Percentiles rank a stretch among this genome's conserved stretches.
These are phyloP conservation scores for Thymus mandschuricus DNA, from an alignment of 257 asterid genomes.

Conservation along the genomic window DNA sequence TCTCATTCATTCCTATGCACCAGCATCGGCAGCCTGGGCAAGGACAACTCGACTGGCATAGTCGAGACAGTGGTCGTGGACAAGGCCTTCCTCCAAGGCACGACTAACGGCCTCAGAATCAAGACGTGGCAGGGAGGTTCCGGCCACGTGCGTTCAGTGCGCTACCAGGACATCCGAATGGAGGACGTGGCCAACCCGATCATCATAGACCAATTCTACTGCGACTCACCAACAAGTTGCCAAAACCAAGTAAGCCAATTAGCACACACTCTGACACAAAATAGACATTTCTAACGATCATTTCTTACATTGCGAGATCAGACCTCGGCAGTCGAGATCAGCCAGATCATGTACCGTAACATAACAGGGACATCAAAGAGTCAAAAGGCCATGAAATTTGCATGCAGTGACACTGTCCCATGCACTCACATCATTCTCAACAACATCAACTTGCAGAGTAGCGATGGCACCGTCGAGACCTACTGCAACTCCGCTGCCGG, in stretches of 20 bases:
- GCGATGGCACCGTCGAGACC: constrained; percentile 76
- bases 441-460: constrained; percentile 66
- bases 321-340: constrained; percentile 83
- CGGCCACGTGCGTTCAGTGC: constrained; percentile 67
- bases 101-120: constrained; percentile 91
- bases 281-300: not conserved
- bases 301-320: constrained; percentile 23
- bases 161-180: constrained; percentile 72
- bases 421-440: constrained; percentile 80
- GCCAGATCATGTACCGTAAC: constrained; percentile 74
- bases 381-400: constrained; percentile 74
- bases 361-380: constrained; percentile 76
- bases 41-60: constrained; percentile 70
- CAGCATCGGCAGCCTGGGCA: constrained; percentile 98
- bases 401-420: constrained; percentile 88
- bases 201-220: constrained; percentile 88
- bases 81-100: constrained; percentile 63
- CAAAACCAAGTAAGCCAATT: constrained; percentile 58
- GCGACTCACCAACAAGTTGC: constrained; percentile 74
- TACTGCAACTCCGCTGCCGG: constrained; percentile 91
- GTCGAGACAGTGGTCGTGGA: constrained; percentile 74
- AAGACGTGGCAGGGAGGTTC: constrained; percentile 99
- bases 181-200: constrained; percentile 79
- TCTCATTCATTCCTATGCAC: not conserved
- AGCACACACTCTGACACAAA: not conserved